These are phyloP conservation scores for Monilinia polystroma DNA, from an alignment of 2,329 filamentous ascomycete species.

Conservation along the genomic window DNA sequence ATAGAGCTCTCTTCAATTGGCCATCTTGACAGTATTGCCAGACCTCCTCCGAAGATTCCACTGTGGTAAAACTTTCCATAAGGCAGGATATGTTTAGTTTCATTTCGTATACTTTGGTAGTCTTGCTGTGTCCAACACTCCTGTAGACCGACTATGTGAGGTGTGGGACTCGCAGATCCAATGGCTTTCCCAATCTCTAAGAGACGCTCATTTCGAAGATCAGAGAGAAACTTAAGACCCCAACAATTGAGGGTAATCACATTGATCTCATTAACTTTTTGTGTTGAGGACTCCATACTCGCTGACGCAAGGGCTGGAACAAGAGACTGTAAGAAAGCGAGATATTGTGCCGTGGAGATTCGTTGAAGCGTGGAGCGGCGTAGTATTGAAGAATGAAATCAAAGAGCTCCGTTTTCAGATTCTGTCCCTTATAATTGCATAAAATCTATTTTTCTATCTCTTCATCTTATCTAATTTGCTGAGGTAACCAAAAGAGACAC, in stretches of 20 bases:
- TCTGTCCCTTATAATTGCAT: slow-evolving; percentile 3
- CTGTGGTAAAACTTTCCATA: slow-evolving; percentile 91
- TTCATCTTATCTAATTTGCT: not conserved
- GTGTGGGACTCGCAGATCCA: slow-evolving; percentile 63
- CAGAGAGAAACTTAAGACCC: slow-evolving; percentile 86
- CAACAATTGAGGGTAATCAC: slow-evolving; percentile 94
- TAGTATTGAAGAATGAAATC: not conserved
- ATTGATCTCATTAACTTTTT: slow-evolving; percentile 55
- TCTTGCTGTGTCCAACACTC: slow-evolving; percentile 91
- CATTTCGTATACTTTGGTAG: slow-evolving; percentile 72
- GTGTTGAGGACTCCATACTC: not conserved
- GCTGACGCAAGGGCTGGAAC: not conserved
- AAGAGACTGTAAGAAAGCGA: not conserved
- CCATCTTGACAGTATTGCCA: slow-evolving; percentile 89
- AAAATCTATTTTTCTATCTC: not conserved
- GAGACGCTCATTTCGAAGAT: slow-evolving; percentile 74
- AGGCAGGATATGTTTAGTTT: slow-evolving; percentile 73
- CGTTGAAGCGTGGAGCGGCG: not conserved
- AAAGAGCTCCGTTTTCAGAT: not conserved
- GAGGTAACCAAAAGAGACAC: not conserved
- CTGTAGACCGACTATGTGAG: slow-evolving; percentile 88
- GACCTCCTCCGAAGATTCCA: slow-evolving; percentile 83
- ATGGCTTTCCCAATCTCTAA: slow-evolving; percentile 81
- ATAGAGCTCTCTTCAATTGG: slow-evolving; percentile 88
- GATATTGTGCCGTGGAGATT: not conserved